phyloP scores from a whole-genome alignment of 768 basidiomycete species.

The Cystofilobasidium capitatum region DNA sequence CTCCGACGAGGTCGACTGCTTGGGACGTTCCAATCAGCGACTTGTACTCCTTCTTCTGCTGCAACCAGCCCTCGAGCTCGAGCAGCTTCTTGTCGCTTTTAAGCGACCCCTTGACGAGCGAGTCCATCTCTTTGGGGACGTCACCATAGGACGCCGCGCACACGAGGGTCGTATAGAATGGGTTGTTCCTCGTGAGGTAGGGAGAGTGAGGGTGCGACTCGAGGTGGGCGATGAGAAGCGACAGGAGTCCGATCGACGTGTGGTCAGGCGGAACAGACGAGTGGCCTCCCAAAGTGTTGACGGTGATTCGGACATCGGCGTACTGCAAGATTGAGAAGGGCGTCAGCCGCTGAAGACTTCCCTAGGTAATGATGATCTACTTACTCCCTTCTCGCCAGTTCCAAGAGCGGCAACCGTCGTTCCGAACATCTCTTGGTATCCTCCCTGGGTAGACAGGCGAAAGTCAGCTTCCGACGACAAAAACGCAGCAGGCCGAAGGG shows the following conservation, averaged over 20 bases:
- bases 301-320: conserved; percentile 3
- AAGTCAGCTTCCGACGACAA: no score
- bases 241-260: conserved; percentile 12
- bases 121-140: neutral
- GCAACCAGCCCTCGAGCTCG: neutral
- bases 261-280: conserved; percentile 1
- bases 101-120: neutral
- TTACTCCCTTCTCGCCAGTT: conserved; percentile 4
- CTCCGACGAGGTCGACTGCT: conserved; percentile 17
- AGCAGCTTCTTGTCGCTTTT: conserved; percentile 4
- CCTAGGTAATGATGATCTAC: neutral
- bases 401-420: neutral
- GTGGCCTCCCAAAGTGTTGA: conserved; percentile 11
- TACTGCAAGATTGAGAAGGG: neutral
- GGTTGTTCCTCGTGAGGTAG: conserved; percentile 8
- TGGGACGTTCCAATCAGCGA: conserved; percentile 1
- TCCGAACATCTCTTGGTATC: neutral
- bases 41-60: neutral
- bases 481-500: no score
- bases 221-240: conserved; percentile 7
- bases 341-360: neutral
- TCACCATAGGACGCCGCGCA: neutral
- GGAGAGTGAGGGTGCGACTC: conserved; percentile 11
- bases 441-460: no score
- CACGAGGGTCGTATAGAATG: neutral